Percentiles rank a stretch among this genome's conserved stretches.
These are phyloP conservation scores for Oemleria cerasiformis DNA, from an alignment of 306 rosid species.

Conservation along the genomic window DNA sequence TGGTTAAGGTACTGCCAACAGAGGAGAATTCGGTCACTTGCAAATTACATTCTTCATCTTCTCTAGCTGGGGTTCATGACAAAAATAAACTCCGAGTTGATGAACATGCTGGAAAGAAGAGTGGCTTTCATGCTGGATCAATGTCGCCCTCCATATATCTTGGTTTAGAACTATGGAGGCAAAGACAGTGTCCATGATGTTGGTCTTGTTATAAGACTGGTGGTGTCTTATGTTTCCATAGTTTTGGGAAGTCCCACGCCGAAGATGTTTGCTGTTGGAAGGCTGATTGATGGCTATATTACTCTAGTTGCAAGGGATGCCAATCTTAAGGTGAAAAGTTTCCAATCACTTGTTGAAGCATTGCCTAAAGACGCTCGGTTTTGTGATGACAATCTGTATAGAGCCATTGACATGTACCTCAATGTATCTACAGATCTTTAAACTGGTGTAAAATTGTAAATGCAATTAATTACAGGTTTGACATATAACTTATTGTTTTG, in stretches of 20 bases:
- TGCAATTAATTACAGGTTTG: neutral
- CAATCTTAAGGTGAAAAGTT: slow-evolving; percentile 44
- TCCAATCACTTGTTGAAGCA: slow-evolving; percentile 49
- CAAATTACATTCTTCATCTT: slow-evolving; percentile 65
- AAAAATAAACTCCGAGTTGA: slow-evolving; percentile 42
- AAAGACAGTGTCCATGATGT: slow-evolving; percentile 48
- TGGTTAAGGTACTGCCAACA: slow-evolving; percentile 53
- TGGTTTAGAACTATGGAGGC: slow-evolving; percentile 51
- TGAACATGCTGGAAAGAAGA: slow-evolving; percentile 50
- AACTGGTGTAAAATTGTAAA: neutral
- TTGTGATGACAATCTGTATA: slow-evolving; percentile 37
- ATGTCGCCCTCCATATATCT: slow-evolving; percentile 48
- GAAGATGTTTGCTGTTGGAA: slow-evolving; percentile 51
- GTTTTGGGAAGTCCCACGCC: slow-evolving; percentile 31
- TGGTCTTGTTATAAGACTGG: slow-evolving; percentile 44
- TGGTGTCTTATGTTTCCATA: slow-evolving; percentile 40
- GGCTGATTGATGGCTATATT: slow-evolving; percentile 69
- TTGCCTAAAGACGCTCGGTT: slow-evolving; percentile 36
- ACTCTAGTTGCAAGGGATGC: slow-evolving; percentile 60
- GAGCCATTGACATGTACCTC: slow-evolving; percentile 38
- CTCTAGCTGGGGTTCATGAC: slow-evolving; percentile 50
- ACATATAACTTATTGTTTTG: neutral
- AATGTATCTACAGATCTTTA: slow-evolving; percentile 17
- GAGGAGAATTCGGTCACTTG: slow-evolving; percentile 65
- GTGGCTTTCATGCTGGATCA: slow-evolving; percentile 53